These are phyloP conservation scores for Haematococcus lacustris DNA, from an alignment of 139 green algal species.

Conservation along the genomic window DNA sequence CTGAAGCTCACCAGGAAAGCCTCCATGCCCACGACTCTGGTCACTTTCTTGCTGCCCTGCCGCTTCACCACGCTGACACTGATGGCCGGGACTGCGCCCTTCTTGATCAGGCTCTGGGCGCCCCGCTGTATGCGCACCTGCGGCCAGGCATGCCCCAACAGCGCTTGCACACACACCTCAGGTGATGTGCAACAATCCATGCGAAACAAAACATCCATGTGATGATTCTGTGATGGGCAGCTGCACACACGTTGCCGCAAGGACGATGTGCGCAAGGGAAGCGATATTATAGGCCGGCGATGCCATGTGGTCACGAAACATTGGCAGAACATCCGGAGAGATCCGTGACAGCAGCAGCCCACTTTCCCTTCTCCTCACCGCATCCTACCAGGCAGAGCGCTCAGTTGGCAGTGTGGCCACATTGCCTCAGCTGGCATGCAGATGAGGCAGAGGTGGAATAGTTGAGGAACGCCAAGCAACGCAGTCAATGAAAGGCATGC, in stretches of 20 bases:
- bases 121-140: constrained; percentile 35
- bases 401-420: no score
- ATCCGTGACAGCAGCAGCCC: no score
- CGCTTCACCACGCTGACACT: constrained; percentile 37
- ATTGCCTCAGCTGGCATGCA: no score
- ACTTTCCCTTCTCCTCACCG: no score
- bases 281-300: no score
- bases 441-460: no score
- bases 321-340: no score
- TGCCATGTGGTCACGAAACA: background rate
- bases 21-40: constrained; percentile 33
- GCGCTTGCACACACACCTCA: background rate
- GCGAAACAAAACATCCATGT: background rate
- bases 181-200: background rate
- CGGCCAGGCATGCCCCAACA: background rate
- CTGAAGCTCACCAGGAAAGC: constrained; percentile 34
- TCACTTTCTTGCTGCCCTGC: constrained; percentile 49
- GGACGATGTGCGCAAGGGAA: no score
- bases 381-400: no score
- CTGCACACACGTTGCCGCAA: no score
- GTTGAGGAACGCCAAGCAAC: no score
- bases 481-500: no score
- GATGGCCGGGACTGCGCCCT: constrained; percentile 14
- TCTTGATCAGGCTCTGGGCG: background rate
- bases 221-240: background rate